Conservation (phyloP, 1,139 yeast species). For the Pichia inconspicua region DNA sequence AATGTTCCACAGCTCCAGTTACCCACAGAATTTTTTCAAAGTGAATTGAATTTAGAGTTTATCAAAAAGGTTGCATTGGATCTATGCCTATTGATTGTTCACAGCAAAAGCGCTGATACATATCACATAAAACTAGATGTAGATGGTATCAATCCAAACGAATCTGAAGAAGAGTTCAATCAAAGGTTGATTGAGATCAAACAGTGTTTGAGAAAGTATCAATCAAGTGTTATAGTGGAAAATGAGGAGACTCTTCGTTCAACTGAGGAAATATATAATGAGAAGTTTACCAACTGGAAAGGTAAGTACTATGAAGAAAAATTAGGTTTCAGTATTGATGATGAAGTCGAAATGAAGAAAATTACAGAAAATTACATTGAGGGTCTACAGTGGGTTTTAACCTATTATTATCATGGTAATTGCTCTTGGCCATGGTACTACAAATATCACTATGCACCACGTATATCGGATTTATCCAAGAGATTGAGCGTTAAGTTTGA, state of each 20-base stretch:
- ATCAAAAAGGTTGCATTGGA: constrained; percentile 57
- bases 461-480: constrained; percentile 73
- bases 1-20: constrained; percentile 43
- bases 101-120: constrained; percentile 46
- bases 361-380: constrained; percentile 81
- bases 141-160: constrained; percentile 64
- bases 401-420: constrained; percentile 81
- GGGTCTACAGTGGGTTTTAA: constrained; percentile 93
- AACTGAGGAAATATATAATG: constrained; percentile 58
- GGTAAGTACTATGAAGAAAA: constrained; percentile 73
- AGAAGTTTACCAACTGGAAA: constrained; percentile 77
- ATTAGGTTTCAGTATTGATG: constrained; percentile 57
- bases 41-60: constrained; percentile 46
- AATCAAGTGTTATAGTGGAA: constrained; percentile 58
- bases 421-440: constrained; percentile 96
- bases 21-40: constrained; percentile 39
- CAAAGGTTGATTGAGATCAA: constrained; percentile 40
- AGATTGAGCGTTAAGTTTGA: constrained; percentile 58
- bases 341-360: constrained; percentile 47
- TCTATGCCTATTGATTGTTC: constrained; percentile 57
- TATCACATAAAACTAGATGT: constrained; percentile 59
- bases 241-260: constrained; percentile 55
- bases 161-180: constrained; percentile 53
- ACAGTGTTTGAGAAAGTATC: constrained; percentile 53
- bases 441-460: constrained; percentile 83